Evolutionary conservation across 768 basidiomycete species (phyloP).

Genomic region (Coprinopsis strossmayeri): DNA sequence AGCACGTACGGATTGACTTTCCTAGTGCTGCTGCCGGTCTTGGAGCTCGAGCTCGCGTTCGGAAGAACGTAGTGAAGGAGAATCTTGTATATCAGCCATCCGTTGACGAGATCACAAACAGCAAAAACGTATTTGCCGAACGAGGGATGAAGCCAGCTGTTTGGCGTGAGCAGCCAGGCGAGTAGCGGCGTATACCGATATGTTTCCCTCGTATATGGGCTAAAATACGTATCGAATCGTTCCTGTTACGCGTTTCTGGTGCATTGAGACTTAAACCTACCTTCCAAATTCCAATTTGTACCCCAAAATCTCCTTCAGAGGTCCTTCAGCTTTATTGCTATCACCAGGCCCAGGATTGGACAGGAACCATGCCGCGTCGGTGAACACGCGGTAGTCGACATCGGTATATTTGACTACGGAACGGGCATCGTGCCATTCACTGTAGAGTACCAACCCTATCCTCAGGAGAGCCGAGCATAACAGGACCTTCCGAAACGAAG

Average conservation of each 20-base stretch:
- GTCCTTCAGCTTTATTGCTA: slow-evolving; percentile 56
- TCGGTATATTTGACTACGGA: slow-evolving; percentile 95
- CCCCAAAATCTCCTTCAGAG: slow-evolving; percentile 34
- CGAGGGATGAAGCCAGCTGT: slow-evolving; percentile 70
- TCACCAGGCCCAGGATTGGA: slow-evolving; percentile 35
- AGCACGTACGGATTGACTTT: slow-evolving; percentile 6
- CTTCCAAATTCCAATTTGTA: slow-evolving; percentile 49
- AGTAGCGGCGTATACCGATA: slow-evolving; percentile 96
- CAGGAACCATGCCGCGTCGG: slow-evolving; percentile 78
- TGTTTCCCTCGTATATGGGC: slow-evolving; percentile 87
- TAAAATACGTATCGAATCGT: slow-evolving; percentile 30
- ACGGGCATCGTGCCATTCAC: slow-evolving; percentile 83
- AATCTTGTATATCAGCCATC: slow-evolving; percentile 60
- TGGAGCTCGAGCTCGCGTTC: neutral
- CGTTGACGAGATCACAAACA: slow-evolving; percentile 74
- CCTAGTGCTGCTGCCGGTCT: slow-evolving; percentile 9
- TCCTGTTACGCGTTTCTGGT: slow-evolving; percentile 6
- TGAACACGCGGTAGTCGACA: slow-evolving; percentile 94
- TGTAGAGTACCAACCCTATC: slow-evolving; percentile 70
- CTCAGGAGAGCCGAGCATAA: slow-evolving; percentile 51
- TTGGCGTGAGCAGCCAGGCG: slow-evolving; percentile 76
- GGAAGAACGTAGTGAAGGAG: slow-evolving; percentile 48
- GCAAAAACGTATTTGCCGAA: slow-evolving; percentile 93
- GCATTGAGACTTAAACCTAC: slow-evolving; percentile 43
- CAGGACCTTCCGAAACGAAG: slow-evolving; percentile 49